phyloP scores from a whole-genome alignment of 805 yeast species.

The Candida awuae region DNA sequence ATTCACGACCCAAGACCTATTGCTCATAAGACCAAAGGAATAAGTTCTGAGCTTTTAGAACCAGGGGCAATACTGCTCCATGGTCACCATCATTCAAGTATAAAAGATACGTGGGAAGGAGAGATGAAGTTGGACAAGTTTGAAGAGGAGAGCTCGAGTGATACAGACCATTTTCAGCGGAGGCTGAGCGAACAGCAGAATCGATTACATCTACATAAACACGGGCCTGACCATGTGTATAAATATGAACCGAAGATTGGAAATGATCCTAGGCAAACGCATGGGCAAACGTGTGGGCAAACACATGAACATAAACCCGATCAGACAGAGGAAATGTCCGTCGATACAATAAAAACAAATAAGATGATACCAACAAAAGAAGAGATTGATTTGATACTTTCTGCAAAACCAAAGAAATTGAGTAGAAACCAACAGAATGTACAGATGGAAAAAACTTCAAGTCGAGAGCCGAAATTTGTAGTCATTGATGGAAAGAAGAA shows the following conservation, averaged over 20 bases:
- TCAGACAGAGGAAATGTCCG: too few relatives aligned
- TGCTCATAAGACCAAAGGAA: background rate
- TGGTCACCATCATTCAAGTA: background rate
- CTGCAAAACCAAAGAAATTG: background rate
- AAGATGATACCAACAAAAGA: background rate
- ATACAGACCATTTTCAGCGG: background rate
- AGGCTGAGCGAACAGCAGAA: background rate
- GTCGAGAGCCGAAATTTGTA: conserved; percentile 8
- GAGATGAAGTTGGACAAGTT: background rate
- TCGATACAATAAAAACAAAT: background rate
- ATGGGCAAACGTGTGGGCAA: too few relatives aligned
- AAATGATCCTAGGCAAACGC: too few relatives aligned
- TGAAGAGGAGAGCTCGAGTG: background rate
- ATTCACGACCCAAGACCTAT: conserved; percentile 27
- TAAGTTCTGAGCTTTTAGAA: background rate
- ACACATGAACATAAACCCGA: too few relatives aligned
- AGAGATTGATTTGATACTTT: background rate
- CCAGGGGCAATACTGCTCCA: background rate
- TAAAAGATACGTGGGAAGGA: background rate
- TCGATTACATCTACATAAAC: background rate
- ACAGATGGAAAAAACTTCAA: background rate
- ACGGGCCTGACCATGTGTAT: background rate
- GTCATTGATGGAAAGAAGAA: conserved; percentile 14
- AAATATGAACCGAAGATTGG: background rate
- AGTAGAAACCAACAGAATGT: background rate